These are phyloP conservation scores for Alternaria atra DNA, from an alignment of 2,329 filamentous ascomycete species.

Conservation along the genomic window DNA sequence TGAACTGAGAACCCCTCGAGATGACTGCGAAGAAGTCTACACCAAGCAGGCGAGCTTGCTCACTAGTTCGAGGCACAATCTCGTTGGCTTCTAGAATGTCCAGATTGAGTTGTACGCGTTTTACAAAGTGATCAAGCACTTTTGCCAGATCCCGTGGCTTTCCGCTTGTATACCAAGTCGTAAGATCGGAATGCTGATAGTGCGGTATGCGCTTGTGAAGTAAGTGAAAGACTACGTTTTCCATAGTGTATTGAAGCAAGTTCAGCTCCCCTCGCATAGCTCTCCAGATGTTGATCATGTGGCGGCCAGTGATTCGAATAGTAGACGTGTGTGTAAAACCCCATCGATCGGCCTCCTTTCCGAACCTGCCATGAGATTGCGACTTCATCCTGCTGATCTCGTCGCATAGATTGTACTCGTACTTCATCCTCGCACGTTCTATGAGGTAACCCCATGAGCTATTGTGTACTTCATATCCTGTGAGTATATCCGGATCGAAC, in stretches of 20 bases:
- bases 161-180: slow-evolving; percentile 78
- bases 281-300: slow-evolving; percentile 97
- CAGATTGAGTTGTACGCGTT: slow-evolving; percentile 81
- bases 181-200: slow-evolving; percentile 81
- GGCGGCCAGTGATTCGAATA: slow-evolving; percentile 89
- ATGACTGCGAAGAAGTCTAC: slow-evolving; percentile 98
- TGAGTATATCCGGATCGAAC: slow-evolving; percentile 90
- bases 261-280: slow-evolving; percentile 95
- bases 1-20: slow-evolving; percentile 94
- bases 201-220: slow-evolving; percentile 88
- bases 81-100: slow-evolving; percentile 92
- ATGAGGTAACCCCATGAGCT: slow-evolving; percentile 96
- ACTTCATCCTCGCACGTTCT: slow-evolving; percentile 84
- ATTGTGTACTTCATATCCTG: slow-evolving; percentile 93
- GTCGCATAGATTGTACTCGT: slow-evolving; percentile 89
- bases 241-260: slow-evolving; percentile 92
- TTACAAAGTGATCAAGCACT: slow-evolving; percentile 79
- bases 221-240: slow-evolving; percentile 92
- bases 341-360: slow-evolving; percentile 88
- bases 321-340: slow-evolving; percentile 94
- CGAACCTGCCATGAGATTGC: slow-evolving; percentile 82
- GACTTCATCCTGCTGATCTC: slow-evolving; percentile 90
- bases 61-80: slow-evolving; percentile 85
- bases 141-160: slow-evolving; percentile 75
- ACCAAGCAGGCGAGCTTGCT: slow-evolving; percentile 90